A percentile compares a stretch with the other conserved stretches of the same genome.
phyloP scores from a whole-genome alignment of 2,329 filamentous ascomycete genomes.

The Colletotrichum sp. region DNA sequence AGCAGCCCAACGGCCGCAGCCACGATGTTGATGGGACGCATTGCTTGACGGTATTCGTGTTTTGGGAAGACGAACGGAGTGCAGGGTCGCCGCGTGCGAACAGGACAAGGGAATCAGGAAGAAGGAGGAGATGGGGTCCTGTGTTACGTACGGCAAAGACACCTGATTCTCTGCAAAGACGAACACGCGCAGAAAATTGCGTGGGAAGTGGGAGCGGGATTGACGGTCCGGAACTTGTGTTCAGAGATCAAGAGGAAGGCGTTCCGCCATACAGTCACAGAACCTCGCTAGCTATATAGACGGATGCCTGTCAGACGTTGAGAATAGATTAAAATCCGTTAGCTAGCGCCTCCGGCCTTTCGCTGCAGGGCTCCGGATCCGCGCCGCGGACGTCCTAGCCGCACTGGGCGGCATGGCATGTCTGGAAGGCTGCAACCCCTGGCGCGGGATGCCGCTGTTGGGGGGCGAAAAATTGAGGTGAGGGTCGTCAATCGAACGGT shows the following conservation, averaged over 20 bases:
- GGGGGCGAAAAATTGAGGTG: not conserved
- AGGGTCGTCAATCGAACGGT: not conserved
- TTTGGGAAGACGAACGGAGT: not conserved
- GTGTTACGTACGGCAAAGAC: not conserved
- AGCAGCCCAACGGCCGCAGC: conserved; percentile 1
- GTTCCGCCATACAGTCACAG: not conserved
- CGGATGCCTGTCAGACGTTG: conserved; percentile 1
- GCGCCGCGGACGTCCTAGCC: not conserved
- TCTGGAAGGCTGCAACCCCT: not conserved
- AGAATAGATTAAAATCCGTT: conserved; percentile 2
- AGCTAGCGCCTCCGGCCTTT: not conserved
- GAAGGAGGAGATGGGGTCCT: not conserved
- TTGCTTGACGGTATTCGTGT: not conserved
- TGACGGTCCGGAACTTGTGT: not conserved
- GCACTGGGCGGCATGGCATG: not conserved
- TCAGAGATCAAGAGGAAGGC: not conserved
- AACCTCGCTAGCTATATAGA: conserved; percentile 5
- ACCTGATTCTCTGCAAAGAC: not conserved
- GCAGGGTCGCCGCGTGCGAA: not conserved
- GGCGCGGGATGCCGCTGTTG: not conserved
- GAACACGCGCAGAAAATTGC: not conserved
- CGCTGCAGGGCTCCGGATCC: not conserved
- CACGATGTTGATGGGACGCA: not conserved
- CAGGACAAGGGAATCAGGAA: not conserved
- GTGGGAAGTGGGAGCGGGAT: not conserved